Evolutionary conservation across 306 rosid genomes (phyloP).

Genomic region (Vigna hirtella): DNA sequence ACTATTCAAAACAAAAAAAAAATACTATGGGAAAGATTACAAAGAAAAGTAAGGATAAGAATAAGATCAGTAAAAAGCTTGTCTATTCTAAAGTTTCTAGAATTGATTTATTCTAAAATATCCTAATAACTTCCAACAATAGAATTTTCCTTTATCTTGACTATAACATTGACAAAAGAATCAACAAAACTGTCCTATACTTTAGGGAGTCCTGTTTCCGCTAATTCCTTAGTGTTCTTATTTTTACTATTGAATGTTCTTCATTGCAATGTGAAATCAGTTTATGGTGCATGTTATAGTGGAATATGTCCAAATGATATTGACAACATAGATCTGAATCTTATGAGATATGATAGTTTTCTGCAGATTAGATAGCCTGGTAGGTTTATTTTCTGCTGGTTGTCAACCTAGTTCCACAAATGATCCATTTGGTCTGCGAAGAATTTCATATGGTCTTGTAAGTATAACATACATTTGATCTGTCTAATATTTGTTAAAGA

Average conservation of each 20-base stretch:
- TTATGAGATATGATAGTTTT: slow-evolving; percentile 43
- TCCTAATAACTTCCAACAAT: neutral
- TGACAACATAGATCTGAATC: slow-evolving; percentile 18
- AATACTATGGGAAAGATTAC: neutral
- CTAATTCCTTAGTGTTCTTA: neutral
- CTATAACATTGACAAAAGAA: slow-evolving; percentile 13
- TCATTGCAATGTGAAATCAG: slow-evolving; percentile 1
- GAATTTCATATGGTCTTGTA: slow-evolving; percentile 97
- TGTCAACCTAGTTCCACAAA: slow-evolving; percentile 94
- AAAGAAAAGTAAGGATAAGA: neutral
- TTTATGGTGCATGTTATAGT: neutral
- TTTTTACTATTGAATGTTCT: slow-evolving; percentile 25
- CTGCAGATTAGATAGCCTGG: slow-evolving; percentile 92
- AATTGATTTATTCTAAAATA: neutral
- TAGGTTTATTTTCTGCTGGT: slow-evolving; percentile 93
- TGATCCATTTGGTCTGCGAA: slow-evolving; percentile 89
- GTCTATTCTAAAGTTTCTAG: neutral
- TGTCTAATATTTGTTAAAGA: neutral
- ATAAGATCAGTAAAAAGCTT: neutral
- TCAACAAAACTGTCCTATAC: neutral
- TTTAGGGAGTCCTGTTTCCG: neutral
- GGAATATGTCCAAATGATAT: slow-evolving; percentile 4
- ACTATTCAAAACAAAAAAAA: neutral
- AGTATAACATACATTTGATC: slow-evolving; percentile 44
- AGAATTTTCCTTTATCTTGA: slow-evolving; percentile 5